Evolutionary conservation across 352 stramenopile genomes (phyloP).

Genomic region (Halophytophthora batemanensis): DNA sequence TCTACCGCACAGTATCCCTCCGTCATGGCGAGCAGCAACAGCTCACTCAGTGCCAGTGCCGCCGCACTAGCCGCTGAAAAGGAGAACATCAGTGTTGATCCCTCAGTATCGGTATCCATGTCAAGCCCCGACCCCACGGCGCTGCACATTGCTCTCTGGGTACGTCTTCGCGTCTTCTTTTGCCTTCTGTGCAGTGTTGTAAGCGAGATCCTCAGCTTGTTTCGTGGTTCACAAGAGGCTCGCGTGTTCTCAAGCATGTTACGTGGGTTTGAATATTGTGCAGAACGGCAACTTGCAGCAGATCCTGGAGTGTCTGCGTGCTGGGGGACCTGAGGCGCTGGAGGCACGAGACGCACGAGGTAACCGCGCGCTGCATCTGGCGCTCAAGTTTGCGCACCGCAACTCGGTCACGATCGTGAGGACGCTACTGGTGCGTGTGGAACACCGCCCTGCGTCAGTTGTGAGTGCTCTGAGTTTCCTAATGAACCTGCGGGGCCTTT

Average conservation of each 20-base stretch:
- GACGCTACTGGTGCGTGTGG: slow-evolving; percentile 40
- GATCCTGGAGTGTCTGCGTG: slow-evolving; percentile 34
- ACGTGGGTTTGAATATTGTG: background rate
- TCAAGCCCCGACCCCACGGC: slow-evolving; percentile 17
- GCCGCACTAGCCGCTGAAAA: no score
- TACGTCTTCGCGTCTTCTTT: slow-evolving; percentile 11
- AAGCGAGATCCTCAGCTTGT: no score
- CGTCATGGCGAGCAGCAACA: no score
- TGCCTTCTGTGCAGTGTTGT: background rate
- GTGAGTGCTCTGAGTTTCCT: background rate
- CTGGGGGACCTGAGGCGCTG: slow-evolving; percentile 25
- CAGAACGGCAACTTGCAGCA: slow-evolving; percentile 63
- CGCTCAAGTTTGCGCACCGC: slow-evolving; percentile 65
- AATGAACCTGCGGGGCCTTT: background rate
- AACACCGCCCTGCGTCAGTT: slow-evolving; percentile 1
- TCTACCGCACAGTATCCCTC: no score
- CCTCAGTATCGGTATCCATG: no score
- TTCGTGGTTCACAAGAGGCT: no score
- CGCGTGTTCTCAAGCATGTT: background rate
- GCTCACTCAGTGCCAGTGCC: no score
- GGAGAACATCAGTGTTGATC: no score
- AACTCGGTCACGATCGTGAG: slow-evolving; percentile 54
- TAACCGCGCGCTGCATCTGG: slow-evolving; percentile 62
- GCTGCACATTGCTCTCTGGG: slow-evolving; percentile 65
- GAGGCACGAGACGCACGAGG: slow-evolving; percentile 51